phyloP scores from a whole-genome alignment of 176 grass and related monocot species.

The Neostapfia colusana region DNA sequence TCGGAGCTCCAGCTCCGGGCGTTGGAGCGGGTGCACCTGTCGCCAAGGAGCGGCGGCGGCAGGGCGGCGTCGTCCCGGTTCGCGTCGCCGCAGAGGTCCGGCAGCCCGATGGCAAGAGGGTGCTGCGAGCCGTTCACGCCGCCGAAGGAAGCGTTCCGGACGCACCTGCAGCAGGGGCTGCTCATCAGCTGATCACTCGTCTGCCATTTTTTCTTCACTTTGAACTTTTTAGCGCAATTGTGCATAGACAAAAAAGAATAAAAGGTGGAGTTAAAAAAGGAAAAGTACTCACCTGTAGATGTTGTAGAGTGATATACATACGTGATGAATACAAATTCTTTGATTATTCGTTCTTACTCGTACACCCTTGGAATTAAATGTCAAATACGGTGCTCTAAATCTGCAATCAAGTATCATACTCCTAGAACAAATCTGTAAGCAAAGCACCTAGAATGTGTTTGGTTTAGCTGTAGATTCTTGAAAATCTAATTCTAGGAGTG shows the following conservation, averaged over 20 bases:
- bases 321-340: slow-evolving; percentile 39
- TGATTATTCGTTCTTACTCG: slow-evolving; percentile 23
- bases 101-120: slow-evolving; percentile 47
- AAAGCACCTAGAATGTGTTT: no score
- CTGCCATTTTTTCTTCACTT: not conserved
- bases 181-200: slow-evolving; percentile 3
- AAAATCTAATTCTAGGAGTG: no score
- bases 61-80: slow-evolving; percentile 44
- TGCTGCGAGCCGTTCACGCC: slow-evolving; percentile 41
- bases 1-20: slow-evolving; percentile 76
- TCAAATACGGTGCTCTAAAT: not conserved
- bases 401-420: not conserved
- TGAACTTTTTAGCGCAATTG: slow-evolving; percentile 23
- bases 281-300: slow-evolving; percentile 34
- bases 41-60: slow-evolving; percentile 45
- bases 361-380: not conserved
- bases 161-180: slow-evolving; percentile 39
- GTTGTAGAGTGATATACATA: slow-evolving; percentile 39
- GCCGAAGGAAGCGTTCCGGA: slow-evolving; percentile 44
- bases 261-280: slow-evolving; percentile 24
- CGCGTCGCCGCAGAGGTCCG: slow-evolving; percentile 41
- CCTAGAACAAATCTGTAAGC: not conserved
- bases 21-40: slow-evolving; percentile 74
- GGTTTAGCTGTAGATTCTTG: no score
- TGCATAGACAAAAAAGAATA: slow-evolving; percentile 27